phyloP scores from a whole-genome alignment of 306 rosid species.

The Lotus japonicus region DNA sequence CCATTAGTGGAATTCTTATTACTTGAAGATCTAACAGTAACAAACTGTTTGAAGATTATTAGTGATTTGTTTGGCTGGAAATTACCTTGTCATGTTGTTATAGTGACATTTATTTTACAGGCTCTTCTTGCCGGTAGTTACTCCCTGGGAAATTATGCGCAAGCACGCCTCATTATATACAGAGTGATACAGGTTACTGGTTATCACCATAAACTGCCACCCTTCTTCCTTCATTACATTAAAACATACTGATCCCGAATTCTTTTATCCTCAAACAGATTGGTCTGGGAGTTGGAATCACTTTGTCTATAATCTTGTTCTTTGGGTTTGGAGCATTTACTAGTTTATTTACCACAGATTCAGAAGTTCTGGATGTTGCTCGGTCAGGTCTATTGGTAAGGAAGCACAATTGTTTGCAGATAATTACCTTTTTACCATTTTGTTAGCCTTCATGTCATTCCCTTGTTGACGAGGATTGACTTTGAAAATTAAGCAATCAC shows the following conservation, averaged over 20 bases:
- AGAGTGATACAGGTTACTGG: slow-evolving; percentile 68
- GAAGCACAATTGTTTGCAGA: slow-evolving; percentile 5
- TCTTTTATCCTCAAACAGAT: slow-evolving; percentile 45
- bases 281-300: slow-evolving; percentile 62
- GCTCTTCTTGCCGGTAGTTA: slow-evolving; percentile 77
- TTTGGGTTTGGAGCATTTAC: slow-evolving; percentile 70
- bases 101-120: slow-evolving; percentile 36
- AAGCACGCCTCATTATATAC: slow-evolving; percentile 58
- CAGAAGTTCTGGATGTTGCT: slow-evolving; percentile 68
- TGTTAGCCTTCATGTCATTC: not conserved
- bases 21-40: not conserved
- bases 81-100: slow-evolving; percentile 6
- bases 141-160: slow-evolving; percentile 65
- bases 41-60: not conserved
- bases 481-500: not conserved
- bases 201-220: slow-evolving; percentile 7
- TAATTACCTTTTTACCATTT: not conserved
- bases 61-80: slow-evolving; percentile 6
- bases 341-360: slow-evolving; percentile 68
- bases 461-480: not conserved
- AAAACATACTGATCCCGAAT: slow-evolving; percentile 12
- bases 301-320: slow-evolving; percentile 60
- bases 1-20: not conserved
- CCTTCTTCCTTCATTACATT: not conserved
- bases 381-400: slow-evolving; percentile 80